Evolutionary conservation across 2,329 filamentous ascomycete species (phyloP), one percentile per base, ranked within the genome.

Genomic region (Aspergillus pseudoglaucus): DNA sequence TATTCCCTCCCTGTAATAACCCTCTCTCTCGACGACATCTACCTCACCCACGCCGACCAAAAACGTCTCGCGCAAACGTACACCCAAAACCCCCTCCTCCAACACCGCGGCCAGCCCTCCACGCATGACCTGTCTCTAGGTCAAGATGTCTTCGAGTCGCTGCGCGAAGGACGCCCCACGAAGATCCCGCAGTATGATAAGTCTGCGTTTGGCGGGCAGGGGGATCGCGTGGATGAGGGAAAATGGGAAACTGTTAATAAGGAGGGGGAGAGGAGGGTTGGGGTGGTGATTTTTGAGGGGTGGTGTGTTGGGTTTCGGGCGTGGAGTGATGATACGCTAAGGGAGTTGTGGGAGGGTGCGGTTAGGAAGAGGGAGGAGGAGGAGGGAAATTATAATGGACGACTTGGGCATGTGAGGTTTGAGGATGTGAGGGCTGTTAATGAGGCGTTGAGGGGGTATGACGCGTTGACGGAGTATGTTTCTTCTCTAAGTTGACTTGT

Each of bases 251-350:
- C 79, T 20, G 66, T 74, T 23, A 76, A 75, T 49, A 48, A 49
- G 18, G 49, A 69, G 3, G 64, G 56, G 1, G 50, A 68, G 27
- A 45, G 59, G 8, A 64, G 58, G 37, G 59, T 81, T 2, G 75
- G 78, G 45, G 81, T 91, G 6, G 77, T 95, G 18, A 80, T 95
- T 45, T 83, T 95, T 53, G 90, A 96, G 67, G 90, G 90, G 15
- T 95, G 90, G 90, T 93, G 86, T 65, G 82, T 95, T 10, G 90
- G 89, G 2, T 95, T 95, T 70, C 81, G 83, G 5, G 68, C 85
- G 0, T 67, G 90, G 10, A 58, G 70, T n/a, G 74, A 77, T 4
- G 64, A 80, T 3, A 74, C 76, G 23, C 64, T 82, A 3, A 75
- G 75, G 56, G 72, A 74, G 61, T 78, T 76, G 51, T 80, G 80